Base-by-base conservation (phyloP, 345 rosid species). In the Carallia brachiata region DNA sequence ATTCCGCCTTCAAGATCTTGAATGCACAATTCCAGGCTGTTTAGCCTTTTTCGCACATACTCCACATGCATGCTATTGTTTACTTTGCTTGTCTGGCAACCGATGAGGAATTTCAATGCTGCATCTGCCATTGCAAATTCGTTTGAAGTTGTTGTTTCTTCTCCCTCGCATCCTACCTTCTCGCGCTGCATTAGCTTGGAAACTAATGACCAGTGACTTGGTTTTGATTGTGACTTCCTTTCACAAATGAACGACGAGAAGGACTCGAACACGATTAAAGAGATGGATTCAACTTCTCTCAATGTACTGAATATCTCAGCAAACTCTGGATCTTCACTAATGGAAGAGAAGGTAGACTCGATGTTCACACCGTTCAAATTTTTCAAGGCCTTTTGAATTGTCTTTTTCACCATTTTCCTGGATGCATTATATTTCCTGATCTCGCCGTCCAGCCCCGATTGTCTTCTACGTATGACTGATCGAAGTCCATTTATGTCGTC, bases 1-100 rank as follows among this genome's bases (percentile, higher is more conserved):
- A 75, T 55, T 30, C 75, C 79, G 28, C 77, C 80, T 66, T 83
- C 85, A 50, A 81, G 78, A 73, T 80, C 79, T 69, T 77, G 80
- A 70, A 86, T 71, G 78, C 23, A 73, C 23, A 67, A 19, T 56
- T 81, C 85, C 65, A 82, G 44, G 44, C 47, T 75, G 71, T 74
- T 83, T 39, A 77, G 64, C 55, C 70, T 58, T 34, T 7, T 63
- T 63, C 44, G 69, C 13, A 13, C 36, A 15, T 37, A 31, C 44
- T 18, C 40, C 62, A 40, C 19, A 10, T 59, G 37, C 62, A 30
- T 59, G 6, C 36, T 37, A 2, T 64, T 63, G 13, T 59, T 59
- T 34, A 52, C 44, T 72, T 61, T 81, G 27, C 67, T 12, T 48
- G 65, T 65, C 65, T 65, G 44, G 62, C 53, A 44, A 39, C 62